These are phyloP conservation scores for Tricholoma bakamatsutake DNA, from an alignment of 768 basidiomycete species.

Conservation along the genomic window DNA sequence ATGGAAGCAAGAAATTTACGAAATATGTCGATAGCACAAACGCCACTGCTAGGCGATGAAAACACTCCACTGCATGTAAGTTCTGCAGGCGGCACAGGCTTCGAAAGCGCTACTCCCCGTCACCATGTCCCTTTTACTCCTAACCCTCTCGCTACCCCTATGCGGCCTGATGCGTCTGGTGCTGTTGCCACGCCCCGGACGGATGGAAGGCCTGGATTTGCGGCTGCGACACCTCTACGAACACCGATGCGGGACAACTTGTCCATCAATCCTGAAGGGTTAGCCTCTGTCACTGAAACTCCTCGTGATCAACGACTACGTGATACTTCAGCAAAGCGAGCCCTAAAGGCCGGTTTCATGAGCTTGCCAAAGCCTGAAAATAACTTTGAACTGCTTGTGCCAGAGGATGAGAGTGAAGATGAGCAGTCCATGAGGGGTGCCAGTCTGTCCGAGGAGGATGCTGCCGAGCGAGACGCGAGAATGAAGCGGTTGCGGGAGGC, in stretches of 20 bases:
- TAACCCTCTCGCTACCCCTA: conserved; percentile 90
- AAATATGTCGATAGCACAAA: conserved; percentile 89
- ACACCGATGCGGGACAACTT: conserved; percentile 94
- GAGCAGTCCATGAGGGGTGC: conserved; percentile 29
- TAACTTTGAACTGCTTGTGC: conserved; percentile 92
- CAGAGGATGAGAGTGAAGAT: conserved; percentile 79
- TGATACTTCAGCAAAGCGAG: conserved; percentile 59
- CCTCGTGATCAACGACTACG: conserved; percentile 73
- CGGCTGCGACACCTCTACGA: conserved; percentile 75
- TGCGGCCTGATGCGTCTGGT: conserved; percentile 41
- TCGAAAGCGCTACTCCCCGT: conserved; percentile 91
- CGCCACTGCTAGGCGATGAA: conserved; percentile 93
- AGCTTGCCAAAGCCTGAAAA: conserved; percentile 90
- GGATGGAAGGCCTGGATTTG: conserved; percentile 12
- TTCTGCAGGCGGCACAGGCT: conserved; percentile 81
- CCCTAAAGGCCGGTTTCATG: conserved; percentile 76
- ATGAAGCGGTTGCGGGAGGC: conserved; percentile 61
- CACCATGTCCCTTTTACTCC: conserved; percentile 90
- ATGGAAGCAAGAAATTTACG: conserved; percentile 93
- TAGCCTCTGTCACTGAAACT: conserved; percentile 52
- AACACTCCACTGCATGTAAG: conserved; percentile 87
- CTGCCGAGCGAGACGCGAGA: conserved; percentile 83
- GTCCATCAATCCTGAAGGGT: conserved; percentile 77
- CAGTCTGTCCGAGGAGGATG: conserved; percentile 70
- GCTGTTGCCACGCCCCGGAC: conserved; percentile 52